Evolutionary conservation across 768 basidiomycete species (phyloP), one percentile per base, ranked within the genome.

Genomic region (Termitomyces eurrhizus): DNA sequence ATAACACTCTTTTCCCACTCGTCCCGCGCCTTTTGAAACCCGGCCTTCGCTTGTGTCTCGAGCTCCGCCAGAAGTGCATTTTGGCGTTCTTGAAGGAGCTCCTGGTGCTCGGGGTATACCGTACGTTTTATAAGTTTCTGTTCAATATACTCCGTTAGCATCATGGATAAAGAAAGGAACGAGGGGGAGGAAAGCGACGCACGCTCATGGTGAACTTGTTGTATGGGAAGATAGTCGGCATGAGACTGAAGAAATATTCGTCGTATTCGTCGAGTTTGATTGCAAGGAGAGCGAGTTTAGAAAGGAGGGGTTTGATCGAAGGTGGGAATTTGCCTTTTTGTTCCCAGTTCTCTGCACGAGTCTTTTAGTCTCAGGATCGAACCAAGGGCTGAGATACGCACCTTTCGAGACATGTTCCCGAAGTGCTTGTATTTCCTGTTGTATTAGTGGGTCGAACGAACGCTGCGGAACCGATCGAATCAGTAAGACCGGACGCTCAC

Each of bases 191-290:
- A 18, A 33, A 51, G 4, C 12, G 41, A 79, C 88, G 55, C 57
- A 91, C 89, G 54, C 83, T 90, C 88, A 98, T 94, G 0, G 93
- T 96, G 71, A 92, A 99, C 64, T 89, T 87, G 76, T 99, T 99
- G 70, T 98, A 98, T 0, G 94, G 93, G 67, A 98, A 94, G 42
- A 96, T 72, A 26, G 75, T 79, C 0, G 95, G 93, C 85, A 98
- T 90, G 21, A 89, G 78, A 66, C 85, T 88, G 75, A 96, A 98
- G 72, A 96, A 96, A 66, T 90, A 84, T 18, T 96, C 95, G 62
- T 93, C 90, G 73, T 96, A 97, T 69, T 95, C 87, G 71, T 88
- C 90, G n/a, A 91, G 80, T 32, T 81, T 77, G 67, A 96, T 85
- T 0, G 96, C 95, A 53, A 86, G 80, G 42, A 92, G 68, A 0